phyloP scores from a whole-genome alignment of 169 alveolate genomes.

The Plasmodium relictum region DNA sequence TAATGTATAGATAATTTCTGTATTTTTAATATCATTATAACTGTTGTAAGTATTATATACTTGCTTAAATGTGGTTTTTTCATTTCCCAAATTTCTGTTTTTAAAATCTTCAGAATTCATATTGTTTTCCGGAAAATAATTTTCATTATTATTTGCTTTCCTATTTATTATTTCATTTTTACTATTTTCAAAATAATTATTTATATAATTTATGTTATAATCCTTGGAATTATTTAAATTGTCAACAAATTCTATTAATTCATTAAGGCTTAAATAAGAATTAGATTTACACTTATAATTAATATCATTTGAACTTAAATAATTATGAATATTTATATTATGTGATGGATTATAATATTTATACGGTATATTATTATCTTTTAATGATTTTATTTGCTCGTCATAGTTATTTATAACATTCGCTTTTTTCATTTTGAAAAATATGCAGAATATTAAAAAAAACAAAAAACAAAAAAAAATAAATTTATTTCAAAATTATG shows the following conservation, averaged over 20 bases:
- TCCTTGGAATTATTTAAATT: conserved; percentile 18
- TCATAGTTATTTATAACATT: conserved; percentile 59
- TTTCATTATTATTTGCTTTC: not conserved
- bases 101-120: not conserved
- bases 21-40: not conserved
- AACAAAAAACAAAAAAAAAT: not conserved
- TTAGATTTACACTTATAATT: conserved; percentile 20
- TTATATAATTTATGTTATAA: not conserved
- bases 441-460: not conserved
- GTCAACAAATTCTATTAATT: conserved; percentile 42
- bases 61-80: not conserved
- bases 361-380: conserved; percentile 60
- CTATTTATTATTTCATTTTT: not conserved
- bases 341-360: conserved; percentile 51
- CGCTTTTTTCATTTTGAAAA: conserved; percentile 23
- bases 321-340: conserved; percentile 61
- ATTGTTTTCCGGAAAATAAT: not conserved
- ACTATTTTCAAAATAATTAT: not conserved
- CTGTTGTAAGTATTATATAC: not conserved
- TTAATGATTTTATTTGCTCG: conserved; percentile 62
- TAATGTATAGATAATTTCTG: not conserved
- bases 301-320: conserved; percentile 38
- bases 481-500: not conserved
- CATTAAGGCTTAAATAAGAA: conserved; percentile 52
- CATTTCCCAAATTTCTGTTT: conserved; percentile 18